Percentiles rank a stretch among this genome's conserved stretches.
phyloP scores from a whole-genome alignment of 2,329 filamentous ascomycete species.

The Herpotrichia juniperi region DNA sequence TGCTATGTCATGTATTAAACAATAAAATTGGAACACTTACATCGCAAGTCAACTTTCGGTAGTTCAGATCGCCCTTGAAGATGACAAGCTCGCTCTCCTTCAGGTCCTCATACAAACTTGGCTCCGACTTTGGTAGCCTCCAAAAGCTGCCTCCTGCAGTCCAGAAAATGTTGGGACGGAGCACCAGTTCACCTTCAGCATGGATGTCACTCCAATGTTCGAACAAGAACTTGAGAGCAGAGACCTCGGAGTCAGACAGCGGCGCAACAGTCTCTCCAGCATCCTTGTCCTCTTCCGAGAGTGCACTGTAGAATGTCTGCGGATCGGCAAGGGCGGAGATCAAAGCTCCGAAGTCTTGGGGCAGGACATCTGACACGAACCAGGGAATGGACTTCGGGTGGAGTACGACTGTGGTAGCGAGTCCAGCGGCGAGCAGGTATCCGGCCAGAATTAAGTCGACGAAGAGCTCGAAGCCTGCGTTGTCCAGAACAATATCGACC shows the following conservation, averaged over 20 bases:
- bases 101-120: slow-evolving; percentile 75
- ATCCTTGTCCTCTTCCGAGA: slow-evolving; percentile 68
- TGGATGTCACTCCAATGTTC: slow-evolving; percentile 80
- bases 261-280: slow-evolving; percentile 62
- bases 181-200: slow-evolving; percentile 79
- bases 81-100: slow-evolving; percentile 85
- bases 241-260: slow-evolving; percentile 70
- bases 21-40: slow-evolving; percentile 59
- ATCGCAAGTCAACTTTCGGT: slow-evolving; percentile 89
- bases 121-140: slow-evolving; percentile 74
- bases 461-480: slow-evolving; percentile 95
- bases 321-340: slow-evolving; percentile 81
- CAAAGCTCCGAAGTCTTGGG: slow-evolving; percentile 82
- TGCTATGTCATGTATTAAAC: neutral
- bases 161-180: slow-evolving; percentile 91
- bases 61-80: slow-evolving; percentile 98
- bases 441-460: slow-evolving; percentile 92
- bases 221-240: slow-evolving; percentile 78
- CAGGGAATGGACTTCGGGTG: slow-evolving; percentile 96
- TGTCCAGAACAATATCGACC: slow-evolving; percentile 95
- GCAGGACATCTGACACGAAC: slow-evolving; percentile 96
- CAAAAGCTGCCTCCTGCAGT: slow-evolving; percentile 87
- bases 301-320: slow-evolving; percentile 76
- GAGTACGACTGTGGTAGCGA: slow-evolving; percentile 86
- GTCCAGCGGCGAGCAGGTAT: slow-evolving; percentile 81